These are phyloP conservation scores for Stephania cephalantha DNA, from an alignment of 164 flowering plant species.

Conservation along the genomic window DNA sequence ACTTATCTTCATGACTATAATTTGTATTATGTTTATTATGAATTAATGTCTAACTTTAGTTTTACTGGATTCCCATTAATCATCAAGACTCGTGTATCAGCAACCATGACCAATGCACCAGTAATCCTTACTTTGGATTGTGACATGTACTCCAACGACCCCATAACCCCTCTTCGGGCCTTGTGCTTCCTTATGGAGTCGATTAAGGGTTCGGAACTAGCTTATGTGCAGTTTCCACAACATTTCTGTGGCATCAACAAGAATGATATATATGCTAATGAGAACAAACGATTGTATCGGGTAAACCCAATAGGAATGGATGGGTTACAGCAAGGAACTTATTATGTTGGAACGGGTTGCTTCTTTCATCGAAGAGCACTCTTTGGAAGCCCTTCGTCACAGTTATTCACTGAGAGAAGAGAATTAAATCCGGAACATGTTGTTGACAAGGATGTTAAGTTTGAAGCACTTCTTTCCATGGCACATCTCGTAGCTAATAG, in stretches of 20 bases:
- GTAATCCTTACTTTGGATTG: conserved; percentile 48
- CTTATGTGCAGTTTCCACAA: conserved; percentile 52
- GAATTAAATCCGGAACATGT: conserved; percentile 24
- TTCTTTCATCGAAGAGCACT: conserved; percentile 48
- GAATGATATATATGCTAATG: conserved; percentile 40
- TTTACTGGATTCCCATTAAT: not conserved
- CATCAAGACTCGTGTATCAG: conserved; percentile 54
- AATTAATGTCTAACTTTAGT: too few species aligned
- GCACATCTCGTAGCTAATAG: conserved; percentile 50
- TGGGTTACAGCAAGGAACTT: conserved; percentile 38
- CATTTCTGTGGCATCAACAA: conserved; percentile 35
- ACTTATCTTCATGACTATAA: too few species aligned
- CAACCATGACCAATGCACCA: conserved; percentile 57
- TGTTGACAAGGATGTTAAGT: conserved; percentile 18
- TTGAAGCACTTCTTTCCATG: conserved; percentile 15
- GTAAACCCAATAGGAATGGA: conserved; percentile 52
- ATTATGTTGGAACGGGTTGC: conserved; percentile 53
- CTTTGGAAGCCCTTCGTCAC: conserved; percentile 38
- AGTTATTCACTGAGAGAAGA: conserved; percentile 18
- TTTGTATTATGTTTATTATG: too few species aligned
- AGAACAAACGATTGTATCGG: conserved; percentile 23
- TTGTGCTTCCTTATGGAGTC: conserved; percentile 36
- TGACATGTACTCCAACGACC: conserved; percentile 54
- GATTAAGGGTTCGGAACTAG: conserved; percentile 10
- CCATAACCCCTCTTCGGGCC: conserved; percentile 29